phyloP scores from a whole-genome alignment of 768 basidiomycete genomes.

The Antrodiella citrinella region DNA sequence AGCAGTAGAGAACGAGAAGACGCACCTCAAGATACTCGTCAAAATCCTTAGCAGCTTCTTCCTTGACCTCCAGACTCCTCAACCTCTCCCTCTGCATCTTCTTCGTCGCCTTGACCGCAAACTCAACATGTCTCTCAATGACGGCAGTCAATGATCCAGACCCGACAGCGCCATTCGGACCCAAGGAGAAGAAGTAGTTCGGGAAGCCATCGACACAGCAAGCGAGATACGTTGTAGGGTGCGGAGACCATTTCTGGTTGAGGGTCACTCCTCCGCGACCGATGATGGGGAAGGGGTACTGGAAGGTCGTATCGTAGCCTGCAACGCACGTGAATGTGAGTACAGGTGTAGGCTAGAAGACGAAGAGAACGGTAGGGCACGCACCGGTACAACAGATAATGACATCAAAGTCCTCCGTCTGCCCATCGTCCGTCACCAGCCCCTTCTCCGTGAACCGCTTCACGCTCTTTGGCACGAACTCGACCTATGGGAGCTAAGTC shows the following conservation, averaged over 20 bases:
- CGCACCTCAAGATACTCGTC: slow-evolving; percentile 50
- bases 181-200: slow-evolving; percentile 53
- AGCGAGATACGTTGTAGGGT: slow-evolving; percentile 51
- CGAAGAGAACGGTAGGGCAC: slow-evolving; percentile 3
- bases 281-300: slow-evolving; percentile 41
- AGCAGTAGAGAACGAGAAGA: not conserved
- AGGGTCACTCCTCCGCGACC: slow-evolving; percentile 46
- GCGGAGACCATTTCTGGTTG: slow-evolving; percentile 44
- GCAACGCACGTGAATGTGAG: not conserved
- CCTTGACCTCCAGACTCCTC: slow-evolving; percentile 53
- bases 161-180: slow-evolving; percentile 50
- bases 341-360: not conserved
- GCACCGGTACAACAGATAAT: slow-evolving; percentile 57
- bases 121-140: slow-evolving; percentile 50
- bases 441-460: slow-evolving; percentile 44
- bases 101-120: slow-evolving; percentile 42
- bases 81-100: slow-evolving; percentile 59
- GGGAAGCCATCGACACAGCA: slow-evolving; percentile 58
- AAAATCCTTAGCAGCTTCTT: slow-evolving; percentile 53
- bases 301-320: slow-evolving; percentile 48
- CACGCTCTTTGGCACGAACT: slow-evolving; percentile 45
- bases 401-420: slow-evolving; percentile 45
- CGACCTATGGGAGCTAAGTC: slow-evolving; percentile 31
- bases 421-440: slow-evolving; percentile 48
- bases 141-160: slow-evolving; percentile 48